These are phyloP conservation scores for Umbelopsis sp. DNA, from an alignment of 192 early-diverging fungal species.

Conservation along the genomic window DNA sequence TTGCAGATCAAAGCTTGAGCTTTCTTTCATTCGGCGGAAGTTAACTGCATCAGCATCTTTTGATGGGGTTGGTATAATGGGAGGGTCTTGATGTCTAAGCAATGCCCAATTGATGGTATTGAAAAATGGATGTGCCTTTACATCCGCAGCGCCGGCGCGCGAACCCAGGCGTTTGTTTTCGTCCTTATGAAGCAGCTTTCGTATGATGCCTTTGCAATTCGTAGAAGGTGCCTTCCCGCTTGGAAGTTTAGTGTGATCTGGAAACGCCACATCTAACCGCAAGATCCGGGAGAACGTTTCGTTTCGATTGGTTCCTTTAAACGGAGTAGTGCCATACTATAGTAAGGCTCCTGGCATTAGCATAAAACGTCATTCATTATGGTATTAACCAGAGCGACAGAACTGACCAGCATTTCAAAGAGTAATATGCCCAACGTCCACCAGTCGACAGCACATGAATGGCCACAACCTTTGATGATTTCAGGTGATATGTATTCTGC, in stretches of 20 bases:
- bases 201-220: constrained; percentile 75
- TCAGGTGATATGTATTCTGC: constrained; percentile 97
- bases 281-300: constrained; percentile 89
- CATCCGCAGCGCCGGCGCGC: constrained; percentile 86
- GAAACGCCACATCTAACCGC: constrained; percentile 78
- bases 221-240: constrained; percentile 21
- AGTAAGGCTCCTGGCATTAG: neutral
- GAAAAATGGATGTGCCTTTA: constrained; percentile 93
- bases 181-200: constrained; percentile 84
- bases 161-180: constrained; percentile 88
- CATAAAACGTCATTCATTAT: too few relatives aligned
- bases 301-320: constrained; percentile 89
- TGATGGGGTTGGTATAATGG: constrained; percentile 68
- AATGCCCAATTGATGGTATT: constrained; percentile 91
- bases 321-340: constrained; percentile 86
- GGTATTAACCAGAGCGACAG: neutral
- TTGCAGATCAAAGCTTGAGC: constrained; percentile 67
- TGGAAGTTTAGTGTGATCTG: constrained; percentile 29
- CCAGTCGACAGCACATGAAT: constrained; percentile 96
- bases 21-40: constrained; percentile 66
- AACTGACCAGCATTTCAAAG: constrained; percentile 89
- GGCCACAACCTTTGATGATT: constrained; percentile 91
- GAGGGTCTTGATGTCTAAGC: constrained; percentile 79
- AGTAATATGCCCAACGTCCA: constrained; percentile 98
- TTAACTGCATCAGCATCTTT: constrained; percentile 45